Evolutionary conservation across 805 yeast genomes (phyloP), one percentile per base, ranked within the genome.

Genomic region (Cyberlindnera lachancei): DNA sequence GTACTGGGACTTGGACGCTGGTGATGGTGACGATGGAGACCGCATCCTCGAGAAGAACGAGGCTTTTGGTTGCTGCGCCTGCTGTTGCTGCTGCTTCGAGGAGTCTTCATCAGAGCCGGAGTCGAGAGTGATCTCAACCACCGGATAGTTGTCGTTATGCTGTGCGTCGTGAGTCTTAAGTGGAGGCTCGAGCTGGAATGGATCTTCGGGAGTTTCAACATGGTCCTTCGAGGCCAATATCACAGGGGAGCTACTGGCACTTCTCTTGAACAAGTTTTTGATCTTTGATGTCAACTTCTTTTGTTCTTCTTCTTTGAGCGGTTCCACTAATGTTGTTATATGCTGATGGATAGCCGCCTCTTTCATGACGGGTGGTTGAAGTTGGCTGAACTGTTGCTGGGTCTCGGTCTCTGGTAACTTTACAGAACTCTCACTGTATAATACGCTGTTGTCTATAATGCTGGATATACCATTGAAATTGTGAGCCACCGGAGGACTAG

Each of bases 1-100:
- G 6, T 7, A 7, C 13, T 23, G 13, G 9, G 13, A 7, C 11
- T 25, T 25, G 1, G 37, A 29, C 6, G 43, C 33, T 18, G 55
- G 52, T 26, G 40, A 39, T 22, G 60, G 61, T 3, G 58, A 50
- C 6, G 58, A 53, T 2, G 61, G 61, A 2, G 59, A 55, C 10
- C 61, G 49, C 42, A 59, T 55, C 30, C 67, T 38, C 38, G 47
- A 38, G 5, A 45, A 47, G 7, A 46, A 42, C 18, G 41, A 41
- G 5, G 38, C 30, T 22, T 13, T 27, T n/a, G 13, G 29, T 13
- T 41, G 41, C 7, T 30, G 18, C 11, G 15, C 20, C 14, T 17
- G 32, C 5, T 31, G n/a, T 5, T 30, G 40, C 6, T 34, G 38
- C n/a, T 37, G 45, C 10, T 28, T 29, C 2, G 29, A 40, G 12